Base-by-base conservation (phyloP, 768 basidiomycete genomes). In the Lentinula detonsa region DNA sequence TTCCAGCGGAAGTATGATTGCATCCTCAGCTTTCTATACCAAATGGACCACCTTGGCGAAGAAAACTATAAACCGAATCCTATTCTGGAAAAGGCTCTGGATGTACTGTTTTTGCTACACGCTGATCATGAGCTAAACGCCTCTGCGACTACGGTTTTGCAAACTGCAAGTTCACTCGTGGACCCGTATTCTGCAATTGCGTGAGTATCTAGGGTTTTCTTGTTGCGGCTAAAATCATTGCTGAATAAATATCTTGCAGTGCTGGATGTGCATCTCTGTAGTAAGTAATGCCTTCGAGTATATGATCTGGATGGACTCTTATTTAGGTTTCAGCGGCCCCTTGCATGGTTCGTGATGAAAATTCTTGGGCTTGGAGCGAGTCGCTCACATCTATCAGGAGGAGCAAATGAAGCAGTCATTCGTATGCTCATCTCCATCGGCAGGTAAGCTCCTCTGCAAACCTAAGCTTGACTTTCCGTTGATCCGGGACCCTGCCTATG, bases 101-200 rank as follows among this genome's bases (percentile, higher is more conserved):
- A 96, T 68, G 84, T 89, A 16, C 76, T 96, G 23, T 96, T 95
- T 78, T 78, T 95, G 59, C 77, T 95, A 28, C 92, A 93, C 67
- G 92, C 93, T 0, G 93, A 95, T 70, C 94, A 96, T 69, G 95
- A 95, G 69, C 75, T 95, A 66, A 95, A 95, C 65, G 92, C 92
- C 13, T 88, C 86, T 2, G 82, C 87, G 57, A 93, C 93, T 2
- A 91, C 92, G 1, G 91, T 93, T 8, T 76, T 96, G 51, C 94
- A 95, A 69, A 91, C 91, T 0, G 93, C 85, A 9, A 91, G 89
- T 63, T 94, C 94, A 8, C 79, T 96, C 35, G 93, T 93, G 1
- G 94, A 96, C 69, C 94, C 94, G 0, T 96, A 90, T 70, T 90
- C 87, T 48, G 93, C 91, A 3, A 82, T 95, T 60, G 85, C 92